Evolutionary conservation across 2,329 filamentous ascomycete genomes (phyloP), one percentile per base, ranked within the genome.

Genomic region (Colletotrichum aenigma): DNA sequence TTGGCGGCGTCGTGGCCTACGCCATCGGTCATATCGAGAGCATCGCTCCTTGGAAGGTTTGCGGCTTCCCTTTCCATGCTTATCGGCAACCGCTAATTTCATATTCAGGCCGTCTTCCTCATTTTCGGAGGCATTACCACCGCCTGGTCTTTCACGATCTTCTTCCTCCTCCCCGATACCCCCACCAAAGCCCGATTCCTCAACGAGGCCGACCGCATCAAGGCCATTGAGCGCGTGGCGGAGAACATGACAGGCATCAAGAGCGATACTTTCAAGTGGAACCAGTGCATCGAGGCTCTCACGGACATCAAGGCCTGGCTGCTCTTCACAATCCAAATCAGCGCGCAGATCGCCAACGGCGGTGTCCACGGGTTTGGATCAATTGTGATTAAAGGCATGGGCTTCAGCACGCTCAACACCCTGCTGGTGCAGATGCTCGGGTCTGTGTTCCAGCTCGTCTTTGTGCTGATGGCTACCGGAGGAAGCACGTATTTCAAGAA

Each of bases 231-330:
- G 78, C 89, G 94, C 1, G 91, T 96, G 7, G 88, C 94, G 0
- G 87, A 91, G 38, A 96, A 96, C 79, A 91, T 95, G 81, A 94
- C 94, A 76, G 94, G 94, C 1, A 92, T 94, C n/a, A 93, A 92
- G 3, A 94, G 91, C 76, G 91, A 92, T 77, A 89, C 93, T 75
- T 94, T 93, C 83, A 93, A 94, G 77, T 87, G 89, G 85, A 88
- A 90, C 28, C 94, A 96, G 77, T 85, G 94, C 4, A 86, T 89
- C 15, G 88, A 91, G 76, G 82, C 84, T 0, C 78, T 86, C 3
- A 73, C 86, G 0, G 89, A 91, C 70, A 83, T 86, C 15, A 90
- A 90, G 81, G 88, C 86, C 0, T 90, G 91, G 79, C 86, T 94
- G 4, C 94, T 91, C 86, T 85, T 93, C 66, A 87, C 81, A 26